Evolutionary conservation across 2,329 filamentous ascomycete genomes (phyloP).

Genomic region (Hypoxylon sp.): DNA sequence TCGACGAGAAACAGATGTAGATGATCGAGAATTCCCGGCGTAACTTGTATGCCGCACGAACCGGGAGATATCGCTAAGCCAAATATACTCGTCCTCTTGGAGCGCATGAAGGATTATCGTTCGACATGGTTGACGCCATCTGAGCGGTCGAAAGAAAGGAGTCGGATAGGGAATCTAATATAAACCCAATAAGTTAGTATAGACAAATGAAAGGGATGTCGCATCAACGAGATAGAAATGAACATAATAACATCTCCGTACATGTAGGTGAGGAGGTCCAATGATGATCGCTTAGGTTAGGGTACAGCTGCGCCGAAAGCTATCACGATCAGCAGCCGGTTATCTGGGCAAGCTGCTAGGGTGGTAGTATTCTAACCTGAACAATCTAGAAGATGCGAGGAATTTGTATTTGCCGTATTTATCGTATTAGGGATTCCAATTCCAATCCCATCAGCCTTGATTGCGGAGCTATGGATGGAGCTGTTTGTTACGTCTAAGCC

Average conservation of each 20-base stretch:
- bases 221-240: neutral
- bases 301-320: neutral
- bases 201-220: neutral
- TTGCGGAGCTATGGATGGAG: conserved; percentile 37
- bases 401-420: conserved; percentile 29
- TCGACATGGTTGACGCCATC: conserved; percentile 15
- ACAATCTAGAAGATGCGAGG: conserved; percentile 24
- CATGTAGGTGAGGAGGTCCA: neutral
- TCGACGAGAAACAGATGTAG: conserved; percentile 4
- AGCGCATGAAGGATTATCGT: conserved; percentile 2
- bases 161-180: neutral
- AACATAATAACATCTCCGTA: neutral
- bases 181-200: neutral
- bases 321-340: neutral
- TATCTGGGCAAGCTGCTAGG: neutral
- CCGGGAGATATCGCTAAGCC: conserved; percentile 5
- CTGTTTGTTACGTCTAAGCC: conserved; percentile 40
- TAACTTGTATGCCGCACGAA: conserved; percentile 6
- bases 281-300: neutral
- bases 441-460: conserved; percentile 37
- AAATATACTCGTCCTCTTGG: conserved; percentile 3
- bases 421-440: conserved; percentile 1
- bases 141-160: neutral
- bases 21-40: conserved; percentile 9
- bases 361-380: conserved; percentile 3